Percentiles rank a stretch among this genome's conserved stretches.
These are phyloP conservation scores for Aspergillus incahuasiensis DNA, from an alignment of 495 filamentous ascomycete species.

Conservation along the genomic window DNA sequence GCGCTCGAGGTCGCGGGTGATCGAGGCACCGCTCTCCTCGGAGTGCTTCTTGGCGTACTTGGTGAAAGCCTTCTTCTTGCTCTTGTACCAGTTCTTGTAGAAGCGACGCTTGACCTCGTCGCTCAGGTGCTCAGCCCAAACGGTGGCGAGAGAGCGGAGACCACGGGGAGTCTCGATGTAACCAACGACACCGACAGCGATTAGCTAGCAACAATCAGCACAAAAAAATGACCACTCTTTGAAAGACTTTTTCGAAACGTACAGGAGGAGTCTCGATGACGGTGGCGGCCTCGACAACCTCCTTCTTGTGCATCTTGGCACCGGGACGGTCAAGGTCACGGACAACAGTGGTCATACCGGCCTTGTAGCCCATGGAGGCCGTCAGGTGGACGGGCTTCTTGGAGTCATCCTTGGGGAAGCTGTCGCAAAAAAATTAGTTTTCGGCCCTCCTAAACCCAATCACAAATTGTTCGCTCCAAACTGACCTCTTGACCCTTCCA, in stretches of 20 bases:
- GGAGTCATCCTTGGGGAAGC: slow-evolving; percentile 99
- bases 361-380: slow-evolving; percentile 99
- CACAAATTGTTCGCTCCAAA: slow-evolving; percentile 16
- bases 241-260: slow-evolving; percentile 41
- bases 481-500: slow-evolving; percentile 96
- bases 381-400: slow-evolving; percentile 99
- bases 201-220: slow-evolving; percentile 58
- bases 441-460: slow-evolving; percentile 20
- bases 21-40: slow-evolving; percentile 77
- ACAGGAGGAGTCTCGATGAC: slow-evolving; percentile 99
- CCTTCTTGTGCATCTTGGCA: slow-evolving; percentile 99
- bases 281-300: slow-evolving; percentile 98
- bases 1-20: slow-evolving; percentile 96
- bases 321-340: slow-evolving; percentile 99
- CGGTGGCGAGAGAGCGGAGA: slow-evolving; percentile 97
- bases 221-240: neutral
- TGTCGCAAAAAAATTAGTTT: slow-evolving; percentile 46
- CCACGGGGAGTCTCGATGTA: slow-evolving; percentile 99
- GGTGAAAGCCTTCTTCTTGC: slow-evolving; percentile 99
- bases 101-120: slow-evolving; percentile 99
- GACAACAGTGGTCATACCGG: slow-evolving; percentile 99
- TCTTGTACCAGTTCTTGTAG: slow-evolving; percentile 99
- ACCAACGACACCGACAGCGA: slow-evolving; percentile 98
- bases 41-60: slow-evolving; percentile 99
- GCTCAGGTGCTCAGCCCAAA: slow-evolving; percentile 98